A percentile compares a stretch with the other conserved stretches of the same genome.
phyloP scores from a whole-genome alignment of 1,139 yeast genomes.

The Hyphopichia fennica region DNA sequence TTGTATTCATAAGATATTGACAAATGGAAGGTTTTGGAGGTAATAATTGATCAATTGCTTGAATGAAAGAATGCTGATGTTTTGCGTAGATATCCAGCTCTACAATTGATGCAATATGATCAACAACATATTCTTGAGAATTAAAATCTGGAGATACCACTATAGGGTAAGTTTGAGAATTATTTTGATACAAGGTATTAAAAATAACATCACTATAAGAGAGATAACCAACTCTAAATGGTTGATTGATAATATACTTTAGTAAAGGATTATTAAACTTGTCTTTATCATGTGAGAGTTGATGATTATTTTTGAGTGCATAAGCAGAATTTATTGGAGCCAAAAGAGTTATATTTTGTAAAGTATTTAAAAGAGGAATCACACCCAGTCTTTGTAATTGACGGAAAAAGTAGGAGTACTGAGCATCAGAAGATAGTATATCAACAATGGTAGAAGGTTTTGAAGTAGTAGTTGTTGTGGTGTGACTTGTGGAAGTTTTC shows the following conservation, averaged over 20 bases:
- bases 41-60: slow-evolving; percentile 61
- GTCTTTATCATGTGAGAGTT: slow-evolving; percentile 34
- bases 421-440: slow-evolving; percentile 67
- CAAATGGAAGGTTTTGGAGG: slow-evolving; percentile 45
- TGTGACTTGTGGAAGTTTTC: too few species aligned
- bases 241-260: slow-evolving; percentile 38
- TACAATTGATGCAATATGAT: slow-evolving; percentile 51
- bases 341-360: slow-evolving; percentile 68
- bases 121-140: slow-evolving; percentile 40
- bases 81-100: slow-evolving; percentile 67
- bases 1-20: slow-evolving; percentile 31
- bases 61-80: slow-evolving; percentile 71
- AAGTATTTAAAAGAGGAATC: slow-evolving; percentile 64
- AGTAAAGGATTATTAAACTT: slow-evolving; percentile 16
- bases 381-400: slow-evolving; percentile 66
- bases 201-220: slow-evolving; percentile 25
- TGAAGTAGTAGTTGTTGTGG: too few species aligned
- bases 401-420: slow-evolving; percentile 69
- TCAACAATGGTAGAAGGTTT: slow-evolving; percentile 67
- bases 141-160: slow-evolving; percentile 30
- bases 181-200: slow-evolving; percentile 28
- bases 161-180: slow-evolving; percentile 23
- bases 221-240: slow-evolving; percentile 36
- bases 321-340: slow-evolving; percentile 92
- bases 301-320: slow-evolving; percentile 36